Evolutionary conservation across 495 filamentous ascomycete genomes (phyloP), one percentile per base, ranked within the genome.

Genomic region (Chaetomium fimeti): DNA sequence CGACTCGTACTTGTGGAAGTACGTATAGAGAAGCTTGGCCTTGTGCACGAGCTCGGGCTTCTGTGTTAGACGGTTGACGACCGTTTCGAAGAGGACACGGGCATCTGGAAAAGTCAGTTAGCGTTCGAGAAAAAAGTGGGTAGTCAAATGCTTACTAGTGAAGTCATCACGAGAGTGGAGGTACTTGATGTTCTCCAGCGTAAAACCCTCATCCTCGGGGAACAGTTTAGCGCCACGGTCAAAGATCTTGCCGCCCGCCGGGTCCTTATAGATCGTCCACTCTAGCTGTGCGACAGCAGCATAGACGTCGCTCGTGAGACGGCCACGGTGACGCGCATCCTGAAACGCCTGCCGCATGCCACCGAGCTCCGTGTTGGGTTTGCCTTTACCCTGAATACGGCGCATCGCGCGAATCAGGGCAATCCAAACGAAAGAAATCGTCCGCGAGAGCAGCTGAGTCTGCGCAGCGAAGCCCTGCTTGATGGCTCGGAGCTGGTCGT

Each of bases 1-100:
- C n/a, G 91, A 89, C 76, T 98, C 93, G 72, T 96, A 97, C 60
- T 91, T 87, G 74, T 98, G 92, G 69, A 98, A 93, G 75, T 89
- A 97, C 1, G 85, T 79, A 63, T 93, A 96, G 1, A 98, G 84
- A 5, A 88, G 86, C 70, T 95, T 95, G 6, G 91, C 82, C 67
- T 92, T 96, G 62, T 83, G 80, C 0, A 87, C 77, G 40, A 82
- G 82, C 66, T 93, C 89, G 0, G 87, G 83, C 63, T 90, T 93
- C 32, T 86, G 80, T 24, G 88, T 85, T 52, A 96, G 81, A 57
- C 87, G 88, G 69, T 86, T 87, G 57, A 97, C 90, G 2, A 91
- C 90, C 40, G 91, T 97, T 70, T 97, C 93, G 75, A 98, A 98
- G 22, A 96, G 89, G 4, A 91, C 92, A 64, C 94, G 83, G 53